Conservation (phyloP, 2,329 filamentous ascomycete genomes). For the Torrubiella hemipterigena region DNA sequence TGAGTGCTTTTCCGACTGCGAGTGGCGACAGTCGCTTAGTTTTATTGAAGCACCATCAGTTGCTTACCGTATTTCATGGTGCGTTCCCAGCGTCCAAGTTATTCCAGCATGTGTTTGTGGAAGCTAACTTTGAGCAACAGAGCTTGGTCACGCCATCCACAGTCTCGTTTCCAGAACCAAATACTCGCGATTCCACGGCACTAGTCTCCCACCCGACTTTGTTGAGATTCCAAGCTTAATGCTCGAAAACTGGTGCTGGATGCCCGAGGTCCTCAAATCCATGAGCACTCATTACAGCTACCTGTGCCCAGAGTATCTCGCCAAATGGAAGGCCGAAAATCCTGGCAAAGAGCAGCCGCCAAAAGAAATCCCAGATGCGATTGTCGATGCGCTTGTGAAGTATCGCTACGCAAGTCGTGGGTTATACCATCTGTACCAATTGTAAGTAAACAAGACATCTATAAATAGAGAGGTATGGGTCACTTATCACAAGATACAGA, state of each 20-base stretch:
- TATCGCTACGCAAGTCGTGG: background rate
- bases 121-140: background rate
- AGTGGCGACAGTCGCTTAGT: background rate
- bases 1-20: constrained; percentile 1
- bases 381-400: constrained; percentile 1
- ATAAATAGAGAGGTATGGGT: background rate
- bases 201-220: constrained; percentile 1
- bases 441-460: background rate
- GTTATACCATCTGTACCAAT: constrained; percentile 2
- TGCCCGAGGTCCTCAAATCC: background rate
- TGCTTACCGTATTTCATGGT: constrained; percentile 2
- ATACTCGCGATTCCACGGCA: constrained; percentile 1
- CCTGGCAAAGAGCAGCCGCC: background rate
- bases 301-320: background rate
- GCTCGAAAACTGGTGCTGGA: constrained; percentile 3
- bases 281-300: constrained; percentile 2
- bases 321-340: constrained; percentile 1
- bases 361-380: background rate
- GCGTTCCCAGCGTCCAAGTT: background rate
- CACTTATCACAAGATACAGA: background rate
- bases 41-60: background rate
- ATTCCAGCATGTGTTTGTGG: background rate
- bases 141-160: constrained; percentile 2
- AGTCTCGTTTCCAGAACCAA: constrained; percentile 1
- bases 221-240: constrained; percentile 1